phyloP scores from a whole-genome alignment of 2,329 filamentous ascomycete genomes.

The Dryadomyces quercus-mongolicae region DNA sequence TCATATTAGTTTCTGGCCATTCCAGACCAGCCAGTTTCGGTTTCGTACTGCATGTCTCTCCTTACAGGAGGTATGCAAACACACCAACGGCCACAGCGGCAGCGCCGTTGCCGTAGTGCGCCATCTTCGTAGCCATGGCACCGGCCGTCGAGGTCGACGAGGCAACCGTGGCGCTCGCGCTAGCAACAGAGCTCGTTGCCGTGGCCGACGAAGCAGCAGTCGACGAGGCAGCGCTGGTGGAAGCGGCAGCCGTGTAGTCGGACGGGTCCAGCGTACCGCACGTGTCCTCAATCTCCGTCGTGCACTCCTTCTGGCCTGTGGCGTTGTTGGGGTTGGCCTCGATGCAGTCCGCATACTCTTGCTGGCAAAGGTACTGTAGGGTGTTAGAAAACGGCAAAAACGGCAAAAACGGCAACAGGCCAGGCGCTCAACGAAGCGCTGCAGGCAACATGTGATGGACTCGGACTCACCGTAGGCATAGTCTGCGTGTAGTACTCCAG shows the following conservation, averaged over 20 bases:
- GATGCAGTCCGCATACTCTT: slow-evolving; percentile 37
- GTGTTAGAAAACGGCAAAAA: no score
- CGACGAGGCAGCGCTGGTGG: slow-evolving; percentile 13
- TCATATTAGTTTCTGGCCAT: neutral
- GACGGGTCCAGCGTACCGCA: slow-evolving; percentile 30
- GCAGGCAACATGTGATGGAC: neutral
- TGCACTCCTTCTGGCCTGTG: slow-evolving; percentile 35
- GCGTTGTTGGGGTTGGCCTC: slow-evolving; percentile 26
- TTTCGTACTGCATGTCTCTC: neutral
- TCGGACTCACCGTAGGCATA: slow-evolving; percentile 27
- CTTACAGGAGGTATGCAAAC: slow-evolving; percentile 34
- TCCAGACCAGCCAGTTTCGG: neutral
- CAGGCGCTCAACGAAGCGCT: neutral
- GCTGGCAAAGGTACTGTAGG: slow-evolving; percentile 35
- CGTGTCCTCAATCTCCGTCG: slow-evolving; percentile 29
- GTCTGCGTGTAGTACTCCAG: slow-evolving; percentile 42
- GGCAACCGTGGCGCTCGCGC: neutral
- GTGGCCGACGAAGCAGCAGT: slow-evolving; percentile 1
- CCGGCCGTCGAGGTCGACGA: slow-evolving; percentile 10
- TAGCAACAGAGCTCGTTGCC: slow-evolving; percentile 6
- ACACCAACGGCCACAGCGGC: slow-evolving; percentile 38
- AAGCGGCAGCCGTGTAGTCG: slow-evolving; percentile 11
- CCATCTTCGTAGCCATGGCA: slow-evolving; percentile 19
- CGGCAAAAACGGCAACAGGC: neutral
- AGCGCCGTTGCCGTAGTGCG: slow-evolving; percentile 29